Evolutionary conservation across 192 early-diverging fungal genomes (phyloP).

Genomic region (Glomus cerebriforme): DNA sequence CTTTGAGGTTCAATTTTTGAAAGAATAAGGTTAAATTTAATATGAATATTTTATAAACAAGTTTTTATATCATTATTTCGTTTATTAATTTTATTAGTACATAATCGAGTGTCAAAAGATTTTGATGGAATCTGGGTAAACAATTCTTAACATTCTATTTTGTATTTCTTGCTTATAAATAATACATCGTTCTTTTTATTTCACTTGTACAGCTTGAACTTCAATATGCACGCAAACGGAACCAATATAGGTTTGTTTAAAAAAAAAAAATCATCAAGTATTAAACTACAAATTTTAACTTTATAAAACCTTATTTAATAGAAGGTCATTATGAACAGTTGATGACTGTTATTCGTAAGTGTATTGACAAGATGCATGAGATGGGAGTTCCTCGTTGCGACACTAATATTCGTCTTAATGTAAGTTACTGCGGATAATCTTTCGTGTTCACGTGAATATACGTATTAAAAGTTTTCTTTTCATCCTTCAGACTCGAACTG

Average conservation of each 20-base stretch:
- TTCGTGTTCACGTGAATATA: neutral
- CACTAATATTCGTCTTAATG: neutral
- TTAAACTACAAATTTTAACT: neutral
- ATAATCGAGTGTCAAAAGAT: too few species aligned
- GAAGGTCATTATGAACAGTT: neutral
- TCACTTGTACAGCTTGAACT: constrained; percentile 4
- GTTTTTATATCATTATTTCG: too few species aligned
- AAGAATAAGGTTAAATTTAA: too few species aligned
- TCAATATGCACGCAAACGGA: neutral
- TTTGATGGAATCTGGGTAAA: neutral
- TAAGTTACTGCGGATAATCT: neutral
- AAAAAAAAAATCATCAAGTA: neutral
- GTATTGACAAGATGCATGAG: constrained; percentile 10
- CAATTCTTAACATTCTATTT: neutral
- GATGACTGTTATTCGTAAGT: neutral
- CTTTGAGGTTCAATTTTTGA: neutral
- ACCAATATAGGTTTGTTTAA: constrained; percentile 3
- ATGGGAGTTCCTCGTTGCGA: neutral
- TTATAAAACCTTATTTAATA: neutral
- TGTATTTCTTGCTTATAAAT: neutral
- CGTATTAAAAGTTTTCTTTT: neutral
- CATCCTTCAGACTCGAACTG: neutral
- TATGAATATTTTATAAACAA: too few species aligned
- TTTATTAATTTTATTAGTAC: too few species aligned
- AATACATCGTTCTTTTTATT: neutral